Percentiles rank a stretch among this genome's conserved stretches.
phyloP scores from a whole-genome alignment of 2,329 filamentous ascomycete genomes.

The Fusarium abutilonis region DNA sequence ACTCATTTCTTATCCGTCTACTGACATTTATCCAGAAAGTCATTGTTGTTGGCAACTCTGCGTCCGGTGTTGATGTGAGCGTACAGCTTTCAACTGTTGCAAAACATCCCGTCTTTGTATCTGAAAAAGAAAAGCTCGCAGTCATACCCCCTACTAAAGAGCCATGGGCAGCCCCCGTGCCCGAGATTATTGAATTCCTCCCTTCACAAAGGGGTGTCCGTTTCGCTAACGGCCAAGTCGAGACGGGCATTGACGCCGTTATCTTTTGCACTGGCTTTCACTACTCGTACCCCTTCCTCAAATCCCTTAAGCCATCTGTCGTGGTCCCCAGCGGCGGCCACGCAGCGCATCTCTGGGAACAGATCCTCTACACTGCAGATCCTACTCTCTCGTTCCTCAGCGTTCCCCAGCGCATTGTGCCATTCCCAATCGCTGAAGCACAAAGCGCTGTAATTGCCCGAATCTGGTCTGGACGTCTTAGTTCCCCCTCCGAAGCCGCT shows the following conservation, averaged over 20 bases:
- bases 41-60: slow-evolving; percentile 73
- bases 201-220: slow-evolving; percentile 61
- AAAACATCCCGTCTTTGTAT: slow-evolving; percentile 64
- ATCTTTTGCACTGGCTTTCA: slow-evolving; percentile 90
- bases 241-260: slow-evolving; percentile 74
- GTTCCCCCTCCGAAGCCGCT: slow-evolving; percentile 60
- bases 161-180: slow-evolving; percentile 49
- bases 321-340: slow-evolving; percentile 69
- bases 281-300: slow-evolving; percentile 79
- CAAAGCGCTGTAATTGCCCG: slow-evolving; percentile 74
- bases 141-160: slow-evolving; percentile 45
- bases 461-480: slow-evolving; percentile 70
- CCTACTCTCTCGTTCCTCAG: slow-evolving; percentile 74
- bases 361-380: slow-evolving; percentile 72
- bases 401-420: slow-evolving; percentile 74
- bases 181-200: slow-evolving; percentile 59
- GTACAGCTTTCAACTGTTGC: slow-evolving; percentile 68
- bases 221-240: slow-evolving; percentile 71
- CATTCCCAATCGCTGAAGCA: slow-evolving; percentile 75
- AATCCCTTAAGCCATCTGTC: slow-evolving; percentile 56
- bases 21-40: slow-evolving; percentile 64
- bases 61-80: slow-evolving; percentile 77
- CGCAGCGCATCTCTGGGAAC: slow-evolving; percentile 75
- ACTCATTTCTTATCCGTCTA: not conserved
- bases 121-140: slow-evolving; percentile 53